Percentiles rank a stretch among this genome's conserved stretches.
Conservation (phyloP, 2,329 filamentous ascomycete species). For the Monilinia aucupariae region DNA sequence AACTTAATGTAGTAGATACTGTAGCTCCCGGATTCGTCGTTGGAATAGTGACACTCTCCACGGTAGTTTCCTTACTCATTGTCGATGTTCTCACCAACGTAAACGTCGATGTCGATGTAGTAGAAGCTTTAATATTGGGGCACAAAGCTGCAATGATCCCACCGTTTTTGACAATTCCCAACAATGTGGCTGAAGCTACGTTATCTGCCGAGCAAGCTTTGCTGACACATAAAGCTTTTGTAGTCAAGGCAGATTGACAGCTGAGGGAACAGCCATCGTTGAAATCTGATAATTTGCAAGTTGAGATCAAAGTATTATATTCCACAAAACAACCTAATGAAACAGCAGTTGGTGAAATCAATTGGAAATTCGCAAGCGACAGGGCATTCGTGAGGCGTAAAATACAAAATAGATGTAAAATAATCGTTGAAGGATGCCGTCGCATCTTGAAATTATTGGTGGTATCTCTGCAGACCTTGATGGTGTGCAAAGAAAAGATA, state of each 20-base stretch:
- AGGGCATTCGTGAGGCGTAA: slow-evolving; percentile 28
- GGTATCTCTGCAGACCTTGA: slow-evolving; percentile 3
- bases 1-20: background rate
- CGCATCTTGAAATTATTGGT: slow-evolving; percentile 14
- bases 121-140: slow-evolving; percentile 20
- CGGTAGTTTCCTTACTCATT: slow-evolving; percentile 16
- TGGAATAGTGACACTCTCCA: slow-evolving; percentile 13
- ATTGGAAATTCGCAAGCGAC: slow-evolving; percentile 34
- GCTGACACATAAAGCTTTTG: slow-evolving; percentile 22
- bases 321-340: slow-evolving; percentile 27
- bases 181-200: slow-evolving; percentile 27
- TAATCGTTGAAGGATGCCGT: slow-evolving; percentile 7
- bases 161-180: slow-evolving; percentile 33
- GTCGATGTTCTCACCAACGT: slow-evolving; percentile 11
- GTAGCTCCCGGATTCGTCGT: background rate
- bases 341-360: slow-evolving; percentile 26
- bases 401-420: slow-evolving; percentile 21
- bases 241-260: slow-evolving; percentile 26
- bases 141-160: slow-evolving; percentile 32
- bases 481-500: slow-evolving; percentile 4
- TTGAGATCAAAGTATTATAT: slow-evolving; percentile 30
- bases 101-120: slow-evolving; percentile 11
- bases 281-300: slow-evolving; percentile 31
- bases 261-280: slow-evolving; percentile 28
- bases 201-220: slow-evolving; percentile 23